Base-by-base conservation (phyloP, 2,329 filamentous ascomycete species). In the Beauveria caledonica region DNA sequence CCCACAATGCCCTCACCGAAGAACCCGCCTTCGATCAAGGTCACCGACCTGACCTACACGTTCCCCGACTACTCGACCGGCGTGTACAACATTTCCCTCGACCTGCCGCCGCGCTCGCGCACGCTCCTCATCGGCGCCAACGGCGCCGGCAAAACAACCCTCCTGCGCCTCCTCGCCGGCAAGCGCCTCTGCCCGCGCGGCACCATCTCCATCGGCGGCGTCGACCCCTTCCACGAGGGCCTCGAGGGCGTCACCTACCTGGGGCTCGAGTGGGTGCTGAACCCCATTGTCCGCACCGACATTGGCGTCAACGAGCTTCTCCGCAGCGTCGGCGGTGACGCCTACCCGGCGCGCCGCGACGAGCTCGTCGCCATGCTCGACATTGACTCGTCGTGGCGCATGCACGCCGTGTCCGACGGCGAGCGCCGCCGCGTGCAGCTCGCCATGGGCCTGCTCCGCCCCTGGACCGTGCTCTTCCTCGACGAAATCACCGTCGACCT, bases 401-500 rank as follows among this genome's bases (percentile, higher is more conserved):
- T 99, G 89, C 92, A 97, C 73, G 90, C 92, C 51, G 93, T 99
- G 6, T 91, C 86, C 1, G 94, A 99, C 70, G 94, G 94, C 56
- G 94, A 99, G 78, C 78, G 94, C 17, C 82, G 94, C 17, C 82
- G 94, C 19, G 94, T 99, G 6, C 94, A 99, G 78, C 81, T 99
- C 8, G 92, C 92, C 63, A 99, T 99, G 94, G 94, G 94, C 0
- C 79, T 99, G 9, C 75, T 99, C 49, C 81, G 93, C 3, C 94
- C 94, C 1, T 99, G 94, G 94, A 86, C 85, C 11, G 88, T 99
- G 3, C 78, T 99, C 29, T 79, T 99, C 58, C 82, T 99, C 45
- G 94, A 99, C 71, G 93, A 97, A 73, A 96, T 97, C 72, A 99
- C 94, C 1, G 94, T 99, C 9, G 94, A 99, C 73, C 78, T 99